Percentiles rank a stretch among this genome's conserved stretches.
Evolutionary conservation across 176 grass and related monocot genomes (phyloP).

Genomic region (Carex kokanica): DNA sequence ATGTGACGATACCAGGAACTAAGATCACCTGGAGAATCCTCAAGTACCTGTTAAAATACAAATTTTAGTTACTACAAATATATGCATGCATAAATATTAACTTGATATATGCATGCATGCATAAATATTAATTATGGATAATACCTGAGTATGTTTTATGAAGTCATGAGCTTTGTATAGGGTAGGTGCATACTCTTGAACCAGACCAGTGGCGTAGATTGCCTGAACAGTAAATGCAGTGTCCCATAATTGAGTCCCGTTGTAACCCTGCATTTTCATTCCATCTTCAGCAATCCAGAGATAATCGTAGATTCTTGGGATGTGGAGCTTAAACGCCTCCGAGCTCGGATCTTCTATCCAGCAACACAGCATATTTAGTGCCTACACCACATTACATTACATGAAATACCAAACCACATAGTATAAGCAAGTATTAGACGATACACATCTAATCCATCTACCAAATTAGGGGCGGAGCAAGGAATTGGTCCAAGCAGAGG

Average conservation of each 20-base stretch:
- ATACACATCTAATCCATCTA: no score
- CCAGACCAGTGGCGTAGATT: conserved; percentile 47
- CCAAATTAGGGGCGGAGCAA: no score
- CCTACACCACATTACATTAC: conserved; percentile 16
- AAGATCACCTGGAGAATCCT: conserved; percentile 73
- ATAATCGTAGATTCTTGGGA: conserved; percentile 66
- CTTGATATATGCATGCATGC: conserved; percentile 23
- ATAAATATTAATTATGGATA: neutral
- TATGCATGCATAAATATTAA: conserved; percentile 19
- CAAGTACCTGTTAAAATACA: no score
- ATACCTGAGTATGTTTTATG: conserved; percentile 39
- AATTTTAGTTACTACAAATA: no score
- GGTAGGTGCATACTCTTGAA: conserved; percentile 43
- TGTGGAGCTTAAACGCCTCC: conserved; percentile 59
- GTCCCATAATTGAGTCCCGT: conserved; percentile 76
- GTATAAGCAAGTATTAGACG: no score
- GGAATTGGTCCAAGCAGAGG: no score
- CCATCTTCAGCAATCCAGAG: conserved; percentile 86
- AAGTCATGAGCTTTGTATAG: conserved; percentile 49
- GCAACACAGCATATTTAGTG: conserved; percentile 66
- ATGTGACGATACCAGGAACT: conserved; percentile 82
- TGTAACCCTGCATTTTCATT: conserved; percentile 72
- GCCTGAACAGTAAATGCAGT: conserved; percentile 76
- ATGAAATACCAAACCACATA: no score
- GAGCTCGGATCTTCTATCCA: conserved; percentile 73